Evolutionary conservation across 768 basidiomycete species (phyloP), one percentile per base, ranked within the genome.

Genomic region (Lentinula guzmanii): DNA sequence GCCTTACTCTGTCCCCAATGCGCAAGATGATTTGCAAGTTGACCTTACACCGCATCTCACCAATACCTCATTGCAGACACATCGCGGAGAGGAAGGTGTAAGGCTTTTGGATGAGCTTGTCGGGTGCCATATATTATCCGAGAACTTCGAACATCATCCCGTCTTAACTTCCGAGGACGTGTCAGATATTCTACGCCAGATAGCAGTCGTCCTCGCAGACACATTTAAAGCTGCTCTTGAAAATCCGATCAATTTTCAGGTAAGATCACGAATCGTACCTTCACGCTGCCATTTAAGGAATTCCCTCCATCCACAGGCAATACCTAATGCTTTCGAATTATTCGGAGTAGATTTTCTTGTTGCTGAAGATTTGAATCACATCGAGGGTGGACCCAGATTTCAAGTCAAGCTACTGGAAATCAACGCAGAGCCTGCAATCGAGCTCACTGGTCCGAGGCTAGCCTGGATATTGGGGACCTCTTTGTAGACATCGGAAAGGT

Each of bases 401-500:
- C 79, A 84, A 63, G 86, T 93, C 15, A 86, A 88, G 60, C 76
- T 98, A 1, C 79, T 98, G 34, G 97, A 98, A 72, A 80, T 96
- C 68, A 99, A 99, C 70, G 87, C 96, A 5, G 95, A 95, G 65
- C 96, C 97, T 1, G 97, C 97, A 48, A 96, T 98, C 62, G 92
- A 95, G 68, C 82, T 96, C 59, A 95, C 95, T 0, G 97, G 95
- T 1, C 82, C 86, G 39, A 81, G 93, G 33, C 74, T 98, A 39
- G 82, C 84, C 16, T 90, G 90, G 83, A 85, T 95, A 50, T 74
- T 97, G 58, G 84, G 66, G 89, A 91, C 65, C 76, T 97, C 58
- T 96, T 97, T 75, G 75, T 75, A 37, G 80, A 84, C 1, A 89
- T 92, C 16, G 85, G 84, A 1, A 75, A 81, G 63, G 79, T 85